Conservation (phyloP, 345 rosid genomes). For the Durio zibethinus region DNA sequence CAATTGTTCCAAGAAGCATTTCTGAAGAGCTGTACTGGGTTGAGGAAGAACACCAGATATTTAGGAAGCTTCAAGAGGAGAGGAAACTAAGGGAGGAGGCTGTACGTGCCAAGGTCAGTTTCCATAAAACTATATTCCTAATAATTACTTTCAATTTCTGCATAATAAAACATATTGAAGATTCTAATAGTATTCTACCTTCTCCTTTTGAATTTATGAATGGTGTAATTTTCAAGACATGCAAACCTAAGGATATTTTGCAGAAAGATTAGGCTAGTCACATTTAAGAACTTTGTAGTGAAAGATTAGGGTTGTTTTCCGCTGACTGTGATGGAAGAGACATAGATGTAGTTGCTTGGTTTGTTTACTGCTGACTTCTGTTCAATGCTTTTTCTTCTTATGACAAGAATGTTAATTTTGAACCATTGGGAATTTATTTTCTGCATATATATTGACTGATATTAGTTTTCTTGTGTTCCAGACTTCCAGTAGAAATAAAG, state of each 20-base stretch:
- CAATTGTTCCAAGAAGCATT: slow-evolving; percentile 47
- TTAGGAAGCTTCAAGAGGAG: slow-evolving; percentile 62
- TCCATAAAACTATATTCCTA: slow-evolving; percentile 3
- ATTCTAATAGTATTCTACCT: background rate
- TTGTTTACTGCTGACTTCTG: slow-evolving; percentile 1
- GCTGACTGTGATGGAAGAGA: background rate
- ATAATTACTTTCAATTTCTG: background rate
- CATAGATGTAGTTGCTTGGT: background rate
- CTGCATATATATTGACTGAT: slow-evolving; percentile 7
- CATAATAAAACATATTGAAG: background rate
- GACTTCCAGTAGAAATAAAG: background rate
- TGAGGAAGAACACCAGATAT: slow-evolving; percentile 67
- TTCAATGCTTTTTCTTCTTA: background rate
- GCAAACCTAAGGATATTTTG: background rate
- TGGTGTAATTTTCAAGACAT: background rate
- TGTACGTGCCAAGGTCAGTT: slow-evolving; percentile 63
- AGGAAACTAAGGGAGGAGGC: slow-evolving; percentile 71
- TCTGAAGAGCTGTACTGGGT: slow-evolving; percentile 62
- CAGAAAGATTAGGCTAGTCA: background rate
- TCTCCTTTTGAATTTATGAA: background rate
- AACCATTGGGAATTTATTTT: slow-evolving; percentile 7
- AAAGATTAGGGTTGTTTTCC: background rate
- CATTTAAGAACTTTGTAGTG: background rate
- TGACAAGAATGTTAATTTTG: slow-evolving; percentile 5
- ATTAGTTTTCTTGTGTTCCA: slow-evolving; percentile 6